These are phyloP conservation scores for Syzygium aqueum DNA, from an alignment of 345 rosid species.

Conservation along the genomic window DNA sequence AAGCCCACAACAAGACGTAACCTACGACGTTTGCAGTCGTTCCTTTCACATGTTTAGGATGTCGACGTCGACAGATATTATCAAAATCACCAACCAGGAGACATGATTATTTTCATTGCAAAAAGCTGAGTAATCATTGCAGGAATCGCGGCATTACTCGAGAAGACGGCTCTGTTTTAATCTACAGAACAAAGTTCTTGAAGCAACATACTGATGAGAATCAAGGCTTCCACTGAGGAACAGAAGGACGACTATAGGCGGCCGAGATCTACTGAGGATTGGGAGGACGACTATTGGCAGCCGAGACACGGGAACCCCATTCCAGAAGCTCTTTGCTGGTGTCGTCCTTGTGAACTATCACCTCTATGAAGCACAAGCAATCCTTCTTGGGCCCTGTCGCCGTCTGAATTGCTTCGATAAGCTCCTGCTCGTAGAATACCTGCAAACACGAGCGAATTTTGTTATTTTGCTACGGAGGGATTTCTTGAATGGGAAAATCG, in stretches of 20 bases:
- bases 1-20: background rate
- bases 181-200: background rate
- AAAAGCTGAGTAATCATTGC: background rate
- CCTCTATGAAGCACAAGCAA: slow-evolving; percentile 68
- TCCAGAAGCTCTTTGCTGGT: slow-evolving; percentile 80
- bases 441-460: slow-evolving; percentile 1
- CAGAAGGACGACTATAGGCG: no score
- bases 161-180: background rate
- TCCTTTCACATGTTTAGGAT: background rate
- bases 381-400: slow-evolving; percentile 57
- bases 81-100: background rate
- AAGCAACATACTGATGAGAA: background rate
- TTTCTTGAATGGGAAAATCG: background rate
- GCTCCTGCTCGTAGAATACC: slow-evolving; percentile 60
- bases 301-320: slow-evolving; percentile 74
- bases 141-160: background rate
- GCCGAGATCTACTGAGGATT: slow-evolving; percentile 28
- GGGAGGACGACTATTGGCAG: slow-evolving; percentile 75
- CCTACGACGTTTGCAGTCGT: background rate
- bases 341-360: slow-evolving; percentile 70
- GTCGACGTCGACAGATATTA: background rate
- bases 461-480: background rate
- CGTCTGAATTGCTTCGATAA: slow-evolving; percentile 39
- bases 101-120: background rate
- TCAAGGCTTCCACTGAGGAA: slow-evolving; percentile 5